Base-by-base conservation (phyloP, 768 basidiomycete species). In the Mycena rebaudengoi region DNA sequence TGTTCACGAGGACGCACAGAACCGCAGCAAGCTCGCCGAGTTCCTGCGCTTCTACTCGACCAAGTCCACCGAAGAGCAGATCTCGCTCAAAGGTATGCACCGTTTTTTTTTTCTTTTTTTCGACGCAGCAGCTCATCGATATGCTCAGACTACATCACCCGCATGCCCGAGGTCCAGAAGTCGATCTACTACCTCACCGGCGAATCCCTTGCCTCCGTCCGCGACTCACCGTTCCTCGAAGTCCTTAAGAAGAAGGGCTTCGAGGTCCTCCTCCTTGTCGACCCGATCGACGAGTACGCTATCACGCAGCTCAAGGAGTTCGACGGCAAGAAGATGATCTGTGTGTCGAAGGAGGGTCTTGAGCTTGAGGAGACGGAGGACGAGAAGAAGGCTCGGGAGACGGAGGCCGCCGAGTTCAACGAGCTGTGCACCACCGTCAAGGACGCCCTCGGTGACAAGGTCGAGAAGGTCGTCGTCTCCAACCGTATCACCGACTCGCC, bases 211-310 rank as follows among this genome's bases (percentile, higher is more conserved):
- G 90, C 89, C 60, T 86, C 94, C 56, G 88, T 91, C 71, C 89
- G 86, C 74, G 95, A 99, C 79, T 98, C 97, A 45, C 97, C 97
- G 20, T 99, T 99, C 96, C 90, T 99, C 60, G 97, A 99, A 82
- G 94, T 97, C 50, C 90, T 99, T 78, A 99, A 96, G 90, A 96
- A 95, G 92, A 98, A 94, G 87, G 94, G 94, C 82, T 98, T 98
- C 78, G 97, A 99, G 79, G 95, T 98, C 67, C 87, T 99, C 51
- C 90, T 99, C 69, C 90, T 99, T 62, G 94, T 98, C 70, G 97
- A 99, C 84, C 97, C 97, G 73, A 99, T 98, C 74, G 97, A 98
- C 77, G 96, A 98, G 82, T 99, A 99, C 76, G 97, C 97, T 64
- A 90, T 96, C 78, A 97, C 95, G 21, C 97, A 99, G 78, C 88